Base-by-base conservation (phyloP, 129 eudicot genomes). In the Lonicera japonica region DNA sequence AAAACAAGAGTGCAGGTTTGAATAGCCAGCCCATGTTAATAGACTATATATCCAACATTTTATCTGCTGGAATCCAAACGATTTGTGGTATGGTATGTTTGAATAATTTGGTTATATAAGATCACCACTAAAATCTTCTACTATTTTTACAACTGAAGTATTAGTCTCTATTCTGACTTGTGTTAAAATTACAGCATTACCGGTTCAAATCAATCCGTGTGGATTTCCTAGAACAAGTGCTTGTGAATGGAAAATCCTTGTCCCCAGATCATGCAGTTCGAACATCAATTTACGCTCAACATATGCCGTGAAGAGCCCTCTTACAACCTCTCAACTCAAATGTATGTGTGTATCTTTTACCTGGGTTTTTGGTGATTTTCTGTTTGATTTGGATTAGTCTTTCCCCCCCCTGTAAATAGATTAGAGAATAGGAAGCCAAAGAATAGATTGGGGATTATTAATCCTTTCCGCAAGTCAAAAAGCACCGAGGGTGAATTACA, bases 181-280 rank as follows among this genome's bases (percentile, higher is more conserved):
- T 25, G 36, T 29, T 21, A 60, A 56, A 21, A 15, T 59, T 59
- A 56, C 95, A 92, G 99, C 12, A 8, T 18, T 92, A 92, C 78
- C 73, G 72, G 76, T 92, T 87, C 83, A 85, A 74, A 72, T 83
- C 96, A 25, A 71, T 92, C 23, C 99, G 99, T 13, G 89, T 85
- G 58, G 99, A 92, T 61, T 85, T 85, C 78, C 18, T 70, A 65
- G 86, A 92, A 76, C 99, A 88, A 85, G 73, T 92, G 64, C 82
- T 82, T 19, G 89, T 92, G 73, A 92, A 92, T 70, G 99, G 96
- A 57, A 88, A 77, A 64, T 48, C 88, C 11, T 18, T 85, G 63
- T 64, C 88, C 22, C 58, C 79, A 19, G 79, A 73, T 10, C 76
- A 82, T 36, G 81, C 89, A 16, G 79, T 82, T 58, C 70, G 75